Base-by-base conservation (phyloP, 1,284 basidiomycete species). In the Ceratobasidium sp. region DNA sequence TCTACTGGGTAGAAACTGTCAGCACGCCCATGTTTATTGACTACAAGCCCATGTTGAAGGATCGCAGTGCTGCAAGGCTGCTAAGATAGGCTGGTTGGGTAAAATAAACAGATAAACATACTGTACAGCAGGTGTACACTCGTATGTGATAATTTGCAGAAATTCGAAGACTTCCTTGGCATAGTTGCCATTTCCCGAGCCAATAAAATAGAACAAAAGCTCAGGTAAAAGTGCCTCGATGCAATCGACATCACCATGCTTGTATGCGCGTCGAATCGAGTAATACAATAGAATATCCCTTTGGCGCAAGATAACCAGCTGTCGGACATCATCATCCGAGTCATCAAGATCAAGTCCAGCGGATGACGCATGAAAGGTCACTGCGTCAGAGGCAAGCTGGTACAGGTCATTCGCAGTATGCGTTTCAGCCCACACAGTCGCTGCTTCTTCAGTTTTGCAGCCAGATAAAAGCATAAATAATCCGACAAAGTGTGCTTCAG, bases 1-100 rank as follows among this genome's bases (percentile, higher is more conserved):
- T 62, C 59, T 2, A 62, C 24, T 3, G 59, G 59, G 22, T 62
- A 62, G 24, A 62, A 62, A 19, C 14, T 19, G 37, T 62, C 59
- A 7, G 16, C 19, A 8, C 22, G 59, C 14, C 59, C 59, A 41
- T 24, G 31, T 13, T 62, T 62, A 14, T 62, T 62, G 19, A 62
- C 59, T 3, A 62, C 56, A 22, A 62, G 59, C n/a, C 4, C 37
- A 41, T 62, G 59, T n/a, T 62, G 14, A 8, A 62, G 22, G 27
- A 62, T 62, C n/a, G 39, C 37, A 19, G 19, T n/a, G 6, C 59
- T 37, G 41, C n/a, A 5, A 27, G 13, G 29, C 2, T 19, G 27
- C 11, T 56, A 29, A n/a, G n/a, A n/a, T n/a, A n/a, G n/a, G n/a
- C n/a, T n/a, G n/a, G n/a, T n/a, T n/a, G n/a, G n/a, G n/a, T n/a